A percentile compares a stretch with the other conserved stretches of the same genome.
These are phyloP conservation scores for Diddensiella caesifluorescens DNA, from an alignment of 805 yeast species.

Conservation along the genomic window DNA sequence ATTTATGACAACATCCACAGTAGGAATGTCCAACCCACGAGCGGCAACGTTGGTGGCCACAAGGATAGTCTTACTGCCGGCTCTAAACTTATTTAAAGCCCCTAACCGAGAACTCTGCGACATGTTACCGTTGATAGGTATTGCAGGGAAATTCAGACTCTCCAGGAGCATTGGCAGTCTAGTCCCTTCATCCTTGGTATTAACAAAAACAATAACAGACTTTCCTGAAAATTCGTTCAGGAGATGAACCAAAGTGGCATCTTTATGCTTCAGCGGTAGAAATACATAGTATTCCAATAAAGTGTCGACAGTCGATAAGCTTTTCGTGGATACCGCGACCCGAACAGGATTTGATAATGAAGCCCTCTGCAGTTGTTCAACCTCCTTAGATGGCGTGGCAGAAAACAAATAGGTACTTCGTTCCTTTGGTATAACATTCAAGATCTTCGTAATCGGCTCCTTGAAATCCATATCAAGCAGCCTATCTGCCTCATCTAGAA, in stretches of 20 bases:
- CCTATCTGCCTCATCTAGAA: constrained; percentile 97
- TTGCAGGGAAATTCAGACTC: constrained; percentile 77
- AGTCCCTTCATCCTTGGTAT: constrained; percentile 95
- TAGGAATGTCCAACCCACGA: constrained; percentile 94
- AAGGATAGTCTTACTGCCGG: constrained; percentile 85
- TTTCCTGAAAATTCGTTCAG: constrained; percentile 82
- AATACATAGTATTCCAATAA: constrained; percentile 82
- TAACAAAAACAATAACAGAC: constrained; percentile 80
- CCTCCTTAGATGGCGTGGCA: constrained; percentile 96
- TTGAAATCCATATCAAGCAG: constrained; percentile 95
- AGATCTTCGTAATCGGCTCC: constrained; percentile 82
- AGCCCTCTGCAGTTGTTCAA: constrained; percentile 91
- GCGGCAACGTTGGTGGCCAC: constrained; percentile 97
- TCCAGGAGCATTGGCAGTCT: constrained; percentile 79
- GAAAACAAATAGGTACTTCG: constrained; percentile 79
- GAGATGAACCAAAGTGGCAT: constrained; percentile 76
- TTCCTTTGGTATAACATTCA: constrained; percentile 76
- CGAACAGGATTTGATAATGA: constrained; percentile 83
- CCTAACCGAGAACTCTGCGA: constrained; percentile 87
- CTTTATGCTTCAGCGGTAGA: constrained; percentile 87
- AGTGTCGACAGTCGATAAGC: constrained; percentile 92
- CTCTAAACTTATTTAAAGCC: constrained; percentile 86
- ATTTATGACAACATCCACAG: constrained; percentile 82
- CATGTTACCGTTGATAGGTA: constrained; percentile 95
- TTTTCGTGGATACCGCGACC: constrained; percentile 73